Base-by-base conservation (phyloP, 129 eudicot species). In the Smallanthus sonchifolius region DNA sequence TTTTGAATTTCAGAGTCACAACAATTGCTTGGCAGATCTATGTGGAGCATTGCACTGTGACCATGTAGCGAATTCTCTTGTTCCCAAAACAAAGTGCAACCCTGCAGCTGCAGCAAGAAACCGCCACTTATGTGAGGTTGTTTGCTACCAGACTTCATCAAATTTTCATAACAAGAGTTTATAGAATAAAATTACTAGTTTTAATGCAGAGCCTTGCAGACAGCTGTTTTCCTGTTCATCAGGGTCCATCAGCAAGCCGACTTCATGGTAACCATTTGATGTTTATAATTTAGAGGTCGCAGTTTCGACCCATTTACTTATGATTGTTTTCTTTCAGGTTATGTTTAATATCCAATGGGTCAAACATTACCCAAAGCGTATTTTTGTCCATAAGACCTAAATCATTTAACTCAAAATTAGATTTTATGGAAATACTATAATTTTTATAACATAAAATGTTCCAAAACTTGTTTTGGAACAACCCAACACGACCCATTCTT, bases 21-120 rank as follows among this genome's bases (percentile, higher is more conserved):
- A 89, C 81, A 87, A 87, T 84, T 93, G 98, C 84, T 79, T 90
- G 79, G 96, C 96, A 42, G 95, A 93, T 69, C 65, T 90, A 63
- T 93, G 98, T 78, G 96, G 96, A 47, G 98, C 98, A 14, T 74
- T 93, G 75, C 98, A 93, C 77, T 93, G 98, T 77, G 96, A 90
- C 67, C 85, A 77, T 63, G 74, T 65, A 67, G 69, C 79, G 65
- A 82, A 79, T 75, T 74, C 84, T 16, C 62, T 65, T 14, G 75
- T 81, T 77, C 95, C 80, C 42, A 90, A 88, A 79, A 65, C 85
- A 47, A 93, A 88, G 83, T 93, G 98, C 81, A 93, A 90, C 75
- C 95, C 98, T 68, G 98, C 96, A 54, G 96, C 96, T 72, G 92
- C 95, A 75, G 76, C 87, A 40, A 90, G 89, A 77, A 93, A 90